Evolutionary conservation across 768 basidiomycete species (phyloP).

Genomic region (Galerina sulciceps): DNA sequence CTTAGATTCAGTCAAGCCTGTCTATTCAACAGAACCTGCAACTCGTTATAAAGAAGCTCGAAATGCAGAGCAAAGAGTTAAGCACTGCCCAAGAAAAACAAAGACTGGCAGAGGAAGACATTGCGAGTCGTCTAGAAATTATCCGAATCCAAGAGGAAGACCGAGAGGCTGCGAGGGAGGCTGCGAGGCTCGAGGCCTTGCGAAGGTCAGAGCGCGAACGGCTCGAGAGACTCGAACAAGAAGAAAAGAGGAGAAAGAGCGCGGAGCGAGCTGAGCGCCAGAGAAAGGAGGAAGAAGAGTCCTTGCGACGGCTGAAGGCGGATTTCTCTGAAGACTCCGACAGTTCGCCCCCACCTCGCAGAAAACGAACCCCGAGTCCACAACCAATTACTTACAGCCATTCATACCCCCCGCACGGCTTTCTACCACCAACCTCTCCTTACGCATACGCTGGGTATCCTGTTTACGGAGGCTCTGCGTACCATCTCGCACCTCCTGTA

Average conservation of each 20-base stretch:
- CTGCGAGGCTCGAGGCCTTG: neutral
- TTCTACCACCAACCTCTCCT: neutral
- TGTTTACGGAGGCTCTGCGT: neutral
- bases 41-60: neutral
- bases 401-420: too few species aligned
- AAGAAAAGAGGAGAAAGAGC: neutral
- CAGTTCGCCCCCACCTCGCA: neutral
- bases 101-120: neutral
- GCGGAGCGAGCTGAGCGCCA: too few species aligned
- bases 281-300: neutral
- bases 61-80: neutral
- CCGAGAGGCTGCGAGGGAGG: neutral
- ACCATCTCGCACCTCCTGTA: neutral
- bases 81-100: neutral
- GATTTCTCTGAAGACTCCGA: neutral
- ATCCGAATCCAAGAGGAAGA: slow-evolving; percentile 7
- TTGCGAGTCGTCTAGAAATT: neutral
- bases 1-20: slow-evolving; percentile 4
- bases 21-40: slow-evolving; percentile 7
- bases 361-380: too few species aligned
- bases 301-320: neutral
- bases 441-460: neutral
- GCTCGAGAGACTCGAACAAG: neutral
- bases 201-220: neutral
- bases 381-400: neutral